Percentiles rank a stretch among this genome's conserved stretches.
Evolutionary conservation across 768 basidiomycete genomes (phyloP).

Genomic region (Imleria badia): DNA sequence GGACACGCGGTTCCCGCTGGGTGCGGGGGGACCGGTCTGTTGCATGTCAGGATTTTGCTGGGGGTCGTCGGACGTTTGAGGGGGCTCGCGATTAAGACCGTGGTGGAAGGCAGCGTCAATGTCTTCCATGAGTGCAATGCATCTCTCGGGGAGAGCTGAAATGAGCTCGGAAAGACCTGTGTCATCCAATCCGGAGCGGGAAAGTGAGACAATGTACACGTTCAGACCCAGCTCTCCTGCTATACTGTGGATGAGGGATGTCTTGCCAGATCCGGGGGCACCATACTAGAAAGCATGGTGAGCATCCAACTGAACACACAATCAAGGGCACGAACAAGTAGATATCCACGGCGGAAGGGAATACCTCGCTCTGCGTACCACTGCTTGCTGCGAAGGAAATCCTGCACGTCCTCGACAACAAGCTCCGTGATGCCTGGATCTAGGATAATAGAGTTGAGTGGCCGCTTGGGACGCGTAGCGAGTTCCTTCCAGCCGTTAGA

Average conservation of each 20-base stretch:
- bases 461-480: conserved; percentile 61
- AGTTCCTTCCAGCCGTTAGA: conserved; percentile 51
- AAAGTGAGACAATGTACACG: conserved; percentile 71
- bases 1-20: conserved; percentile 43
- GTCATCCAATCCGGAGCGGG: conserved; percentile 64
- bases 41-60: conserved; percentile 18
- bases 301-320: neutral
- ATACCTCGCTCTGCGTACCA: conserved; percentile 82
- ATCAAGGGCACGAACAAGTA: conserved; percentile 42
- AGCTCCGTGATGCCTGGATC: conserved; percentile 67
- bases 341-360: conserved; percentile 77
- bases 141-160: conserved; percentile 61
- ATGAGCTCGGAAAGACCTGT: conserved; percentile 55
- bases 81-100: conserved; percentile 36
- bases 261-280: conserved; percentile 77
- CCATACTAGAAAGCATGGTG: conserved; percentile 48
- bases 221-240: conserved; percentile 77
- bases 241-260: conserved; percentile 71
- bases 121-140: conserved; percentile 81
- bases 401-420: conserved; percentile 64
- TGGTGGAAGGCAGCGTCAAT: conserved; percentile 74
- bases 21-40: conserved; percentile 3
- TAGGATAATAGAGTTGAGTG: conserved; percentile 64
- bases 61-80: neutral
- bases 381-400: conserved; percentile 64